These are phyloP conservation scores for Microdochium bolleyi DNA, from an alignment of 2,329 filamentous ascomycete species.

Conservation along the genomic window DNA sequence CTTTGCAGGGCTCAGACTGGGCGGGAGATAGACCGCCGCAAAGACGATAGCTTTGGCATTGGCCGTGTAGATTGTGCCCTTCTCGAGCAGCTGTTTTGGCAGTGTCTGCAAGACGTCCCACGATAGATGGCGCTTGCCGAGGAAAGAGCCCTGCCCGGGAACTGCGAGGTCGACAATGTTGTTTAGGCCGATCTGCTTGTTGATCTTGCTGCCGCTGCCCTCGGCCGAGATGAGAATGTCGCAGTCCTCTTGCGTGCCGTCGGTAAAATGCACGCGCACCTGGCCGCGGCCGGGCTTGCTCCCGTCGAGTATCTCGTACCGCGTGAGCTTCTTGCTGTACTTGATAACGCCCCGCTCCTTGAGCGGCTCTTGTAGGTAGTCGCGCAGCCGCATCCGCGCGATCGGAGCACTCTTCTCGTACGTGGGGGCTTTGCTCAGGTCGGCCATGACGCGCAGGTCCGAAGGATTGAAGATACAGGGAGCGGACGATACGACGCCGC, in stretches of 20 bases:
- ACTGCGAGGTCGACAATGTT: slow-evolving; percentile 3
- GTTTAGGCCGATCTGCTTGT: slow-evolving; percentile 4
- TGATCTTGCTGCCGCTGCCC: slow-evolving; percentile 3
- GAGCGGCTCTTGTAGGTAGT: slow-evolving; percentile 7
- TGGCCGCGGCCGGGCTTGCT: not conserved
- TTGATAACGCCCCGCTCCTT: slow-evolving; percentile 3
- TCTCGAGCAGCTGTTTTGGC: slow-evolving; percentile 2
- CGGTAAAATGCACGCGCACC: slow-evolving; percentile 4
- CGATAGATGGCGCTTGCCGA: slow-evolving; percentile 4
- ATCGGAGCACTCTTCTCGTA: slow-evolving; percentile 12
- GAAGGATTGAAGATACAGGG: slow-evolving; percentile 6
- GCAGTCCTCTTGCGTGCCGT: slow-evolving; percentile 7
- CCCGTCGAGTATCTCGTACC: slow-evolving; percentile 5
- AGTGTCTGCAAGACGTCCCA: slow-evolving; percentile 2
- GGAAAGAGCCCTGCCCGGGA: not conserved
- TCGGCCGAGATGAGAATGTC: slow-evolving; percentile 11
- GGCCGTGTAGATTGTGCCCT: slow-evolving; percentile 2
- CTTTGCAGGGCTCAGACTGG: not conserved
- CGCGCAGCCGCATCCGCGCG: slow-evolving; percentile 7
- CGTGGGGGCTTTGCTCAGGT: slow-evolving; percentile 7
- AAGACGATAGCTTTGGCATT: slow-evolving; percentile 1
- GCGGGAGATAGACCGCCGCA: slow-evolving; percentile 5
- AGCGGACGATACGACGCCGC: slow-evolving; percentile 1
- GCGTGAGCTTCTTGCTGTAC: slow-evolving; percentile 7
- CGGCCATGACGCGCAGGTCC: slow-evolving; percentile 1